Percentiles rank a stretch among this genome's conserved stretches.
Evolutionary conservation across 768 basidiomycete genomes (phyloP).

Genomic region (Aureoboletus auriporus): DNA sequence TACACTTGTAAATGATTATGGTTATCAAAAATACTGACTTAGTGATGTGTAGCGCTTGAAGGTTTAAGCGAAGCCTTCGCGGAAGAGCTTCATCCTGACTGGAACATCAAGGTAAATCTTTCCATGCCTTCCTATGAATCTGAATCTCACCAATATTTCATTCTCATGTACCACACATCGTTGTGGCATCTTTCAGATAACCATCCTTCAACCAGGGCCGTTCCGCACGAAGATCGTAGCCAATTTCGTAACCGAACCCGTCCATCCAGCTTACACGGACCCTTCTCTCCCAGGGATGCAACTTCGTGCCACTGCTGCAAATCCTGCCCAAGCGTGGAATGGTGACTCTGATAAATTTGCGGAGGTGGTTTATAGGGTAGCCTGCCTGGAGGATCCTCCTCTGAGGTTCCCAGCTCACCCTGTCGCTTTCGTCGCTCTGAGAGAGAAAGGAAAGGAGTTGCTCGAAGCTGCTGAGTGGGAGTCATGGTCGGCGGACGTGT

Average conservation of each 20-base stretch:
- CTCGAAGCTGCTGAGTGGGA: conserved; percentile 16
- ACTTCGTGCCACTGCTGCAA: not conserved
- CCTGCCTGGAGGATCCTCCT: conserved; percentile 13
- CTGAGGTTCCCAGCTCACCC: conserved; percentile 10
- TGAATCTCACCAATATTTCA: no score
- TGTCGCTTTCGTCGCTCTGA: not conserved
- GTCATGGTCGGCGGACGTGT: conserved; percentile 17
- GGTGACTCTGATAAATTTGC: conserved; percentile 18
- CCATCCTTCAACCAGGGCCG: conserved; percentile 1
- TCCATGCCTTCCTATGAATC: no score
- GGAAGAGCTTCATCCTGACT: conserved; percentile 15
- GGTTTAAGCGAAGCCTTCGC: conserved; percentile 12
- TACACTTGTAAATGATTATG: not conserved
- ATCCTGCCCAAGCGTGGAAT: not conserved
- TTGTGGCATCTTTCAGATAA: not conserved
- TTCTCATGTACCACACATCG: no score
- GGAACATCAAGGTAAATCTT: conserved; percentile 18
- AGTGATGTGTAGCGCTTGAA: conserved; percentile 8
- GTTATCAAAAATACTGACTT: not conserved
- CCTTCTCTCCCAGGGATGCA: conserved; percentile 2
- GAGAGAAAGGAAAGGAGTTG: conserved; percentile 1
- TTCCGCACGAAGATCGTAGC: not conserved
- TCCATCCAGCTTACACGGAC: conserved; percentile 14
- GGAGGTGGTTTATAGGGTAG: conserved; percentile 3
- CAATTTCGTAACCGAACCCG: not conserved